phyloP scores from a whole-genome alignment of 768 basidiomycete species.

The Lentinula detonsa region DNA sequence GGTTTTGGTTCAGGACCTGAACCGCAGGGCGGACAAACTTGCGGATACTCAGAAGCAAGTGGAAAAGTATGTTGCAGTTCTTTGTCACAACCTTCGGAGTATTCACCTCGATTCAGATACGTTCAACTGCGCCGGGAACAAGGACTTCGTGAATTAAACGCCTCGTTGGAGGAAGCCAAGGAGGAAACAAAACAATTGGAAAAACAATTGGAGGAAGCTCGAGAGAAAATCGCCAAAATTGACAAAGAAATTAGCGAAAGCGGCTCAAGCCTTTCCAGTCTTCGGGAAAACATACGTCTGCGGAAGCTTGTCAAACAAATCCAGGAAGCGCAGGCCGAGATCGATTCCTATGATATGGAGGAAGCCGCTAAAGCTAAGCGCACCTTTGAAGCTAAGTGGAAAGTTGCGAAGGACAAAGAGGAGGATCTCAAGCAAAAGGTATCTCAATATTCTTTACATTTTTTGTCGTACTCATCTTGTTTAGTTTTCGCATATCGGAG shows the following conservation, averaged over 20 bases:
- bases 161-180: conserved; percentile 41
- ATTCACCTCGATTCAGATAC: conserved; percentile 44
- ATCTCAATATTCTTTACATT: background rate
- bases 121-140: conserved; percentile 61
- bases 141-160: conserved; percentile 52
- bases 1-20: conserved; percentile 54
- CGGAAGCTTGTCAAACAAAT: conserved; percentile 66
- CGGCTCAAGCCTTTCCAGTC: conserved; percentile 59
- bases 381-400: conserved; percentile 80
- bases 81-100: background rate
- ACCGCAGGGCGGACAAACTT: conserved; percentile 57
- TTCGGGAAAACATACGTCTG: conserved; percentile 81
- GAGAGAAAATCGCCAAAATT: conserved; percentile 45
- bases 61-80: conserved; percentile 43
- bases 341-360: conserved; percentile 77
- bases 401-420: conserved; percentile 65
- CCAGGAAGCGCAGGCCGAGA: conserved; percentile 57
- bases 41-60: conserved; percentile 53
- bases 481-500: conserved; percentile 75
- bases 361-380: conserved; percentile 78
- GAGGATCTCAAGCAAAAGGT: conserved; percentile 67
- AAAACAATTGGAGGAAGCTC: conserved; percentile 29
- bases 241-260: conserved; percentile 79
- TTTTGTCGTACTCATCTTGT: background rate
- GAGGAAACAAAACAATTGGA: conserved; percentile 29